phyloP scores from a whole-genome alignment of 768 basidiomycete species.

The Cyathus striatus region DNA sequence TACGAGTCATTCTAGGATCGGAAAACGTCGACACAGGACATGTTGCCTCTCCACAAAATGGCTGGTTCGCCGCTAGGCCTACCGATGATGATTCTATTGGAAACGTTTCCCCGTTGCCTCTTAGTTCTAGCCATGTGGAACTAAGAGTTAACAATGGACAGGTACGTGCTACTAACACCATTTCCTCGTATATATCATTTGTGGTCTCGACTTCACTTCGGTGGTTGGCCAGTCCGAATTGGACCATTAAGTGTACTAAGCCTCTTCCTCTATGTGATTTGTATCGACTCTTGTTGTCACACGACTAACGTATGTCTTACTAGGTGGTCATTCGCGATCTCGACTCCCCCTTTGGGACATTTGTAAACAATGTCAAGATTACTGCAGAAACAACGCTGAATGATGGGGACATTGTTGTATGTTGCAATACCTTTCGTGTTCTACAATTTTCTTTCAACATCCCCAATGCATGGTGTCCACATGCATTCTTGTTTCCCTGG shows the following conservation, averaged over 20 bases:
- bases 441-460: too few species aligned
- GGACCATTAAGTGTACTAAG: background rate
- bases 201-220: too few species aligned
- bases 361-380: conserved; percentile 38
- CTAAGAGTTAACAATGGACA: conserved; percentile 39
- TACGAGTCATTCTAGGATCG: conserved; percentile 24
- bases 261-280: background rate
- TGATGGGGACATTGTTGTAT: conserved; percentile 39
- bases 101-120: conserved; percentile 31
- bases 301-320: conserved; percentile 3
- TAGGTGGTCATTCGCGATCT: conserved; percentile 45
- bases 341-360: conserved; percentile 41
- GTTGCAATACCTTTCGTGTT: conserved; percentile 12
- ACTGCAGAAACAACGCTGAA: conserved; percentile 28
- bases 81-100: conserved; percentile 11
- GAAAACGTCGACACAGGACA: conserved; percentile 15
- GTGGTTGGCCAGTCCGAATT: too few species aligned
- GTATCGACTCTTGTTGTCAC: background rate
- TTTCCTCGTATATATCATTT: too few species aligned
- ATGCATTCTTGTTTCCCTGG: background rate
- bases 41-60: conserved; percentile 26
- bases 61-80: conserved; percentile 33
- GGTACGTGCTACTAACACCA: conserved; percentile 17
- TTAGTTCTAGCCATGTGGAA: conserved; percentile 39
- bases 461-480: too few species aligned